These are phyloP conservation scores for Linum trigynum DNA, from an alignment of 345 rosid species.

Conservation along the genomic window DNA sequence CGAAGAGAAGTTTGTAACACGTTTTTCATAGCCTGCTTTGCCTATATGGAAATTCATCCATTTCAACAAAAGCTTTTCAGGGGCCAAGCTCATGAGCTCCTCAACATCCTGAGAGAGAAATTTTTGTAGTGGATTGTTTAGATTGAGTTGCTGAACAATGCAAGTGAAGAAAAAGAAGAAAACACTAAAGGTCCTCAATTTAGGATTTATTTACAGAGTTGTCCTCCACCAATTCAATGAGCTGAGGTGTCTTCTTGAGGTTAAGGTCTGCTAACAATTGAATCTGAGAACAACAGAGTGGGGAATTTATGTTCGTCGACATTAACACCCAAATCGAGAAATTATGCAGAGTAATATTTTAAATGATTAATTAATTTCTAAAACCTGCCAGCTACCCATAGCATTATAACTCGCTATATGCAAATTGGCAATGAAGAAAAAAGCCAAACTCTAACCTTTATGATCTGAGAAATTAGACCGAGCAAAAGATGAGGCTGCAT, in stretches of 20 bases:
- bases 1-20: slow-evolving; percentile 69
- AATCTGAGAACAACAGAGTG: slow-evolving; percentile 38
- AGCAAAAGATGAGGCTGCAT: slow-evolving; percentile 81
- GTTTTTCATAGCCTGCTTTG: slow-evolving; percentile 81
- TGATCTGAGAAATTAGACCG: slow-evolving; percentile 88
- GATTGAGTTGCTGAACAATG: not conserved
- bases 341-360: not conserved
- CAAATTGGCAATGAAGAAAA: slow-evolving; percentile 3
- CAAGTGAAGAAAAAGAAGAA: not conserved
- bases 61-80: slow-evolving; percentile 74
- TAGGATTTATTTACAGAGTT: slow-evolving; percentile 37
- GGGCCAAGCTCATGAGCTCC: slow-evolving; percentile 80
- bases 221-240: slow-evolving; percentile 81
- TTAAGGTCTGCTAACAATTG: slow-evolving; percentile 84
- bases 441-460: slow-evolving; percentile 48
- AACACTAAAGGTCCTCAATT: not conserved
- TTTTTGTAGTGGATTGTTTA: not conserved
- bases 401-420: not conserved
- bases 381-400: not conserved
- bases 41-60: slow-evolving; percentile 94
- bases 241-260: slow-evolving; percentile 92
- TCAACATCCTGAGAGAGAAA: slow-evolving; percentile 57
- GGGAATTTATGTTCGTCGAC: not conserved
- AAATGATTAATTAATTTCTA: not conserved
- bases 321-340: not conserved